These are phyloP conservation scores for Aspergillus versicolor DNA, from an alignment of 2,329 filamentous ascomycete species.

Conservation along the genomic window DNA sequence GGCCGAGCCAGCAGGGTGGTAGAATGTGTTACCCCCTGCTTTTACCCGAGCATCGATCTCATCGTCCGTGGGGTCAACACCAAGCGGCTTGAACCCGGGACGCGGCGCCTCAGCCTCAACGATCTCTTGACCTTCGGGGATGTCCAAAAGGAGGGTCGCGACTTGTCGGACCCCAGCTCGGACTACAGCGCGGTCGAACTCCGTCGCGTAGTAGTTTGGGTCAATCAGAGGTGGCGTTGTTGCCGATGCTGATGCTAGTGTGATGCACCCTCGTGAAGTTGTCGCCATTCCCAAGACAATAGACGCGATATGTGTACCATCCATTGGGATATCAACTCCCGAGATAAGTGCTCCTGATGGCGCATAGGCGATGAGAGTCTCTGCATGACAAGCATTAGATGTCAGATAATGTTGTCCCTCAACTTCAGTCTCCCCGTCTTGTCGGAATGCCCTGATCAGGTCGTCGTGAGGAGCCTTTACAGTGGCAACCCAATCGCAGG, in stretches of 20 bases:
- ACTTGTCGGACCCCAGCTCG: conserved; percentile 19
- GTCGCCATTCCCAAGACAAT: conserved; percentile 19
- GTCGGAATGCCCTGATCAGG: conserved; percentile 1
- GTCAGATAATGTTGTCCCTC: neutral
- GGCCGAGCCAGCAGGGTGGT: conserved; percentile 19
- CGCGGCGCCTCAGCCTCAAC: conserved; percentile 21
- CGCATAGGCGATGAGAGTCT: conserved; percentile 25
- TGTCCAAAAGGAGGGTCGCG: conserved; percentile 10
- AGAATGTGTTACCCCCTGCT: conserved; percentile 11
- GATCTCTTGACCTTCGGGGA: conserved; percentile 10
- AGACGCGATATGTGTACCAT: conserved; percentile 24
- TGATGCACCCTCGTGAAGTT: conserved; percentile 24
- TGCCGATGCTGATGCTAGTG: conserved; percentile 17
- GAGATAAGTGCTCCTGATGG: conserved; percentile 18
- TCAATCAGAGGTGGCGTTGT: conserved; percentile 25
- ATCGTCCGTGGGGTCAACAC: conserved; percentile 2
- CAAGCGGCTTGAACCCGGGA: neutral
- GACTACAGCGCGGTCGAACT: conserved; percentile 22
- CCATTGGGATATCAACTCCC: conserved; percentile 16
- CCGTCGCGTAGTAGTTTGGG: conserved; percentile 31
- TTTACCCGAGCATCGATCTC: conserved; percentile 5
- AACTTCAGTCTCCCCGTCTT: neutral
- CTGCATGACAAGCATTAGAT: conserved; percentile 2
- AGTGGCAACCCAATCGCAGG: conserved; percentile 39
- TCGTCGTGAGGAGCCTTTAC: neutral